Base-by-base conservation (phyloP, 345 rosid species). In the Cochlearia excelsa region DNA sequence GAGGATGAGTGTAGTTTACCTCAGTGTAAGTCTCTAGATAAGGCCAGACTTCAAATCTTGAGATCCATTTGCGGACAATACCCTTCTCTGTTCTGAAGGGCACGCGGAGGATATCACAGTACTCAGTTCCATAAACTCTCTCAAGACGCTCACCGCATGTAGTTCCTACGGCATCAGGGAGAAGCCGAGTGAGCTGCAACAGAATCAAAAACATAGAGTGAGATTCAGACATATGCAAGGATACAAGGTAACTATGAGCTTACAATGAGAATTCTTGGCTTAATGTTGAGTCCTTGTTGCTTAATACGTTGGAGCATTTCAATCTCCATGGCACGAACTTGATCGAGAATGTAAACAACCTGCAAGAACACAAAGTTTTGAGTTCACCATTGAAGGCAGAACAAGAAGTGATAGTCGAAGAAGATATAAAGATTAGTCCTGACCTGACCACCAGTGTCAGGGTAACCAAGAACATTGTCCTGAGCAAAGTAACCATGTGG, bases 401-500 rank as follows among this genome's bases (percentile, higher is more conserved):
- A 2, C 1, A 28, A 9, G 39, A 3, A 45, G 0, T 2, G n/a
- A 7, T 4, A 38, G 5, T 7, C 41, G n/a, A 48, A 16, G 11
- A n/a, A 46, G 8, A 9, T 1, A 16, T 16, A 34, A 1, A 49
- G 33, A 7, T 1, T 29, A 49, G 43, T 7, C 43, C 54, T 53
- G 33, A 84, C 95, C 86, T 89, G 97, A 69, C 97, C 97, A 55
- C 97, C 97, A 0, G 97, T 89, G 67, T 89, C 97, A 26, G 97
- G 97, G 79, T 89, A 89, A 0, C 97, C 97, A 75, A 87, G 79
- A 58, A 90, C 95, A 65, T 87, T 76, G 78, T 90, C 95, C 61
- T 87, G 97, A 38, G 97, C 97, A 49, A 90, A 90, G 84, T 80
- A 90, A 10, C 97, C 97, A 54, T 90, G 97, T 5, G 95, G 95